Percentiles rank a stretch among this genome's conserved stretches.
phyloP scores from a whole-genome alignment of 805 yeast genomes.

The Hanseniaspora thailandica region DNA sequence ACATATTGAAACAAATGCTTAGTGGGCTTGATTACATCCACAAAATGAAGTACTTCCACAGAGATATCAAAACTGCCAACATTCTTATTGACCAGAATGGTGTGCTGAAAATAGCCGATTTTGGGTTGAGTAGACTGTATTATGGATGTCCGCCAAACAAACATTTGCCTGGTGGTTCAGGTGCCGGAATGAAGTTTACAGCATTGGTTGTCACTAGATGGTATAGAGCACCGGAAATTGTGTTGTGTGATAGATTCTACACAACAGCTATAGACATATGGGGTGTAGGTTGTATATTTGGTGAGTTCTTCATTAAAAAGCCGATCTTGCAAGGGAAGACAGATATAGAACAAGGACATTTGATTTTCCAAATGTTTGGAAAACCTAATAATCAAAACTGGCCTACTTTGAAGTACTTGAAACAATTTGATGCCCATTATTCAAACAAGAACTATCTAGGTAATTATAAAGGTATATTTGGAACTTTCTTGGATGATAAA shows the following conservation, averaged over 20 bases:
- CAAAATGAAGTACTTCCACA: slow-evolving; percentile 47
- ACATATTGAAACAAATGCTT: slow-evolving; percentile 66
- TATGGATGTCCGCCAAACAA: slow-evolving; percentile 48
- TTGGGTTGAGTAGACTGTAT: slow-evolving; percentile 77
- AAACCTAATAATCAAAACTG: slow-evolving; percentile 52
- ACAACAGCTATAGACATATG: slow-evolving; percentile 95
- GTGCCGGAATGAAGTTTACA: slow-evolving; percentile 36
- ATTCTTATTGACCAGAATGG: slow-evolving; percentile 70
- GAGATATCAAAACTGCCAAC: slow-evolving; percentile 96
- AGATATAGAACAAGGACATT: slow-evolving; percentile 77
- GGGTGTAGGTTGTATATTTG: slow-evolving; percentile 96
- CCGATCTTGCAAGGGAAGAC: slow-evolving; percentile 80
- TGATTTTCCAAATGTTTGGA: slow-evolving; percentile 72
- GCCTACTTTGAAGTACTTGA: slow-evolving; percentile 51
- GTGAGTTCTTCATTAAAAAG: slow-evolving; percentile 67
- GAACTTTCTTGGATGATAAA: slow-evolving; percentile 29
- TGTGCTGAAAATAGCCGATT: slow-evolving; percentile 79
- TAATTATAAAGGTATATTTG: slow-evolving; percentile 41
- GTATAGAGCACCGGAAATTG: slow-evolving; percentile 93
- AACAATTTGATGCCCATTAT: slow-evolving; percentile 36
- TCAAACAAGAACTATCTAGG: slow-evolving; percentile 30
- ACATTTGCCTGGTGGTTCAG: slow-evolving; percentile 37
- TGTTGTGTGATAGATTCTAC: slow-evolving; percentile 72
- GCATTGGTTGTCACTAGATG: slow-evolving; percentile 87
- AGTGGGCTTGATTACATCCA: slow-evolving; percentile 73